Conservation (phyloP, 306 rosid genomes). For the Cucumis hystrix region DNA sequence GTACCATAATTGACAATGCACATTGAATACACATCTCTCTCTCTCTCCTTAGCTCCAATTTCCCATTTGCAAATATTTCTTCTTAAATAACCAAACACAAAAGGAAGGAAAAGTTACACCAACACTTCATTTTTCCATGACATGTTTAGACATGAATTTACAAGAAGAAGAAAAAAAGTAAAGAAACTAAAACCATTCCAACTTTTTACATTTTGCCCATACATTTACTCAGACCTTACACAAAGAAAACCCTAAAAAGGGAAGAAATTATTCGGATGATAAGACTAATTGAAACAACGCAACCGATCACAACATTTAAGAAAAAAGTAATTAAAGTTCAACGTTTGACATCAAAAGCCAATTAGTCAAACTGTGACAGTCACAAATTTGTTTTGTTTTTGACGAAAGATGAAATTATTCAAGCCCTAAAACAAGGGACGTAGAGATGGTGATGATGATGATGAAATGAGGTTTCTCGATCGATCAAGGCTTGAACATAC, state of each 20-base stretch:
- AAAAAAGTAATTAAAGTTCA: not conserved
- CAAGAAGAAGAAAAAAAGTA: too few species aligned
- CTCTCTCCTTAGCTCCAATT: constrained; percentile 4
- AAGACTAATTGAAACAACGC: not conserved
- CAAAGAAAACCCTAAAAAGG: not conserved
- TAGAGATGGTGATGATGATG: constrained; percentile 13
- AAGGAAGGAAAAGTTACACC: not conserved
- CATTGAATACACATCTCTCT: not conserved
- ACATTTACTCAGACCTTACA: not conserved
- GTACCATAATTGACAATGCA: not conserved
- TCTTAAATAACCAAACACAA: not conserved
- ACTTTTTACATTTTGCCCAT: not conserved
- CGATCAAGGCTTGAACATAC: constrained; percentile 51
- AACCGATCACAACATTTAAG: too few species aligned
- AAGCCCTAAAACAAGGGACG: constrained; percentile 51
- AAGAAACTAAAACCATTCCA: not conserved
- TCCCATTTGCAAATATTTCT: not conserved
- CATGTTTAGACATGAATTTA: not conserved
- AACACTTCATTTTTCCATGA: not conserved
- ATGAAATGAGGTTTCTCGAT: constrained; percentile 37
- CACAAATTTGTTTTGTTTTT: not conserved
- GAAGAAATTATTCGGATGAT: not conserved
- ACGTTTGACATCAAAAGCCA: too few species aligned
- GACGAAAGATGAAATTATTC: not conserved
- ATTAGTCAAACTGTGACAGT: too few species aligned